These are phyloP conservation scores for Setaria viridis DNA, from an alignment of 202 grass and related monocot genomes.

Conservation along the genomic window DNA sequence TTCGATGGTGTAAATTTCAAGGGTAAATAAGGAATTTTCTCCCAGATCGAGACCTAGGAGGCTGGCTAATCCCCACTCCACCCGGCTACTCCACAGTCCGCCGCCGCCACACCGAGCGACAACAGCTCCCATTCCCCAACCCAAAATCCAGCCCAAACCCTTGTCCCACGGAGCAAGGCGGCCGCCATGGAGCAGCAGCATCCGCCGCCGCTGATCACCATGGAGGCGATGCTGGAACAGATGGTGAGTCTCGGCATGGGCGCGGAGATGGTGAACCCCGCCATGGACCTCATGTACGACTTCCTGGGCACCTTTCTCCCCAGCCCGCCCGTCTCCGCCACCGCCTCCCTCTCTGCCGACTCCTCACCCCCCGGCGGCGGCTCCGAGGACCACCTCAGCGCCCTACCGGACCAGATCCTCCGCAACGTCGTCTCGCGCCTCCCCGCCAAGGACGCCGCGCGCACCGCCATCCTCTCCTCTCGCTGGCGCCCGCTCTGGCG, in stretches of 20 bases:
- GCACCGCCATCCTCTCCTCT: conserved; percentile 27
- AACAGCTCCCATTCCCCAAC: neutral
- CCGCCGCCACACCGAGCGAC: neutral
- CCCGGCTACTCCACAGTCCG: neutral
- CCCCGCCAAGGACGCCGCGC: conserved; percentile 36
- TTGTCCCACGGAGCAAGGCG: too few species aligned
- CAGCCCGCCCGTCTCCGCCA: neutral
- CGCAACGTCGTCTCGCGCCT: conserved; percentile 27
- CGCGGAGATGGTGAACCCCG: neutral
- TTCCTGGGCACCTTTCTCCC: neutral
- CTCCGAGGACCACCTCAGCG: conserved; percentile 37
- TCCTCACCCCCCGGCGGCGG: neutral
- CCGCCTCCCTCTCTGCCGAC: neutral
- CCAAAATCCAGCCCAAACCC: too few species aligned
- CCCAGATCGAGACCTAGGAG: too few species aligned
- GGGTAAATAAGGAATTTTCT: too few species aligned
- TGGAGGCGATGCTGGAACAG: neutral
- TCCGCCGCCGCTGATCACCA: neutral
- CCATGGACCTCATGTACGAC: neutral
- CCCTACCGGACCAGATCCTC: conserved; percentile 46
- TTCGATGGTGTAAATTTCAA: too few species aligned
- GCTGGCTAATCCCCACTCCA: too few species aligned
- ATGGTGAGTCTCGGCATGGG: too few species aligned
- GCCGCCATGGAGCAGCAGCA: neutral
- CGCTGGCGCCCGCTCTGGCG: conserved; percentile 45